A percentile compares a stretch with the other conserved stretches of the same genome.
phyloP scores from a whole-genome alignment of 2,329 filamentous ascomycete species.

The Thyridium curvatum region DNA sequence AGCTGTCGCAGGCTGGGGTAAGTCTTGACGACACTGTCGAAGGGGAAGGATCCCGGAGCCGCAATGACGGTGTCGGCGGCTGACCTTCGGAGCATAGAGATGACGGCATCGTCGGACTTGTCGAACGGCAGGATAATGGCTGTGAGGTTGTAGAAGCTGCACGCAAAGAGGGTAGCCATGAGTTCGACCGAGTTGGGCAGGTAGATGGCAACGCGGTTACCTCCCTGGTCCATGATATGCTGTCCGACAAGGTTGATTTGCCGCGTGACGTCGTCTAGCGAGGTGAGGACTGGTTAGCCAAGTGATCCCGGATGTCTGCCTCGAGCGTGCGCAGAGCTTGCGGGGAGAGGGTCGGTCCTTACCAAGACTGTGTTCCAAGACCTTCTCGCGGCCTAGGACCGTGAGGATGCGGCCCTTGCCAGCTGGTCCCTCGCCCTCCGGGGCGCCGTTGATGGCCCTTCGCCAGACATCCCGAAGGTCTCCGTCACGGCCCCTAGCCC shows the following conservation, averaged over 20 bases:
- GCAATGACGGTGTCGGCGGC: constrained; percentile 78
- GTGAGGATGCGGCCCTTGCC: constrained; percentile 70
- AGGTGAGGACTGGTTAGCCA: neutral
- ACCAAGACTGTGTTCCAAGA: constrained; percentile 66
- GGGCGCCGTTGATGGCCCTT: constrained; percentile 57
- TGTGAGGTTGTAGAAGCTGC: constrained; percentile 81
- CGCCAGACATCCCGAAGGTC: constrained; percentile 91
- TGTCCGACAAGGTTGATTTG: constrained; percentile 85
- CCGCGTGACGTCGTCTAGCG: constrained; percentile 63
- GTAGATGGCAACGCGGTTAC: constrained; percentile 78
- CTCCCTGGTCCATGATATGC: constrained; percentile 64
- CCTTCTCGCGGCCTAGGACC: constrained; percentile 67
- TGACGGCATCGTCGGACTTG: constrained; percentile 60
- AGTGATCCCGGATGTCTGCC: no score
- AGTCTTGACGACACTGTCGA: constrained; percentile 63
- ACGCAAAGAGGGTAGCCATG: constrained; percentile 75
- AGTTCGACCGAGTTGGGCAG: constrained; percentile 91
- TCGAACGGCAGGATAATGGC: constrained; percentile 83
- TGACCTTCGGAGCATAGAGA: constrained; percentile 65
- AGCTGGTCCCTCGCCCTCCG: constrained; percentile 54
- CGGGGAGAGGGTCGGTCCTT: constrained; percentile 11
- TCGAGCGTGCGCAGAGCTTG: constrained; percentile 2
- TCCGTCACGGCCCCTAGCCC: constrained; percentile 76
- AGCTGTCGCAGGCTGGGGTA: constrained; percentile 70
- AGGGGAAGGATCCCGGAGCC: constrained; percentile 78